A percentile compares a stretch with the other conserved stretches of the same genome.
These are phyloP conservation scores for Saturnispora halmiae DNA, from an alignment of 805 yeast genomes.

Conservation along the genomic window DNA sequence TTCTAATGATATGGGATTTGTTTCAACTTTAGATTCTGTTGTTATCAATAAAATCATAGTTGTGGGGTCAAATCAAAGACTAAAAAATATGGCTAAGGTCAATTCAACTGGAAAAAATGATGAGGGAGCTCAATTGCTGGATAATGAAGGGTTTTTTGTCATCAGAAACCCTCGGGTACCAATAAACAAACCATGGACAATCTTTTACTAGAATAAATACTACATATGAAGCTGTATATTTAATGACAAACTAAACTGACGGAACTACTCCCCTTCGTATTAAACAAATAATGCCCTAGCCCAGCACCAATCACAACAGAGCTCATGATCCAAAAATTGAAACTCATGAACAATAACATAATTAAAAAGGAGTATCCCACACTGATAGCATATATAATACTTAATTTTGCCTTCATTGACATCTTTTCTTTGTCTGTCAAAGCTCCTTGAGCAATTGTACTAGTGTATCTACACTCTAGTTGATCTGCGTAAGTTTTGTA, in stretches of 20 bases:
- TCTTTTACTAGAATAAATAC: conserved; percentile 11
- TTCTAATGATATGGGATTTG: conserved; percentile 18
- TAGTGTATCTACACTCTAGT: conserved; percentile 19
- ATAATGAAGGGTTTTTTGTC: conserved; percentile 23
- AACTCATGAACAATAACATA: conserved; percentile 42
- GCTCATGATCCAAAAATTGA: conserved; percentile 38
- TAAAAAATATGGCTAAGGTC: background rate
- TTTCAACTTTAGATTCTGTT: conserved; percentile 27
- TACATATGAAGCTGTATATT: background rate
- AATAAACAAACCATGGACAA: conserved; percentile 39
- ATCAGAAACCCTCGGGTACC: conserved; percentile 45
- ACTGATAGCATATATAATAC: conserved; percentile 32
- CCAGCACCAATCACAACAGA: conserved; percentile 36
- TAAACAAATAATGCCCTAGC: conserved; percentile 29
- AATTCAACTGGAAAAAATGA: conserved; percentile 6
- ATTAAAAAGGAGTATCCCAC: conserved; percentile 38
- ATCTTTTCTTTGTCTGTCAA: conserved; percentile 16
- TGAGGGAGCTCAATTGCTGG: background rate
- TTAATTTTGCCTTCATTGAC: conserved; percentile 21
- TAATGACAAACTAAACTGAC: conserved; percentile 25
- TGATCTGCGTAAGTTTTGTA: conserved; percentile 21
- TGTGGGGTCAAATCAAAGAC: conserved; percentile 27
- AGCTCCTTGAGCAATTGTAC: conserved; percentile 6
- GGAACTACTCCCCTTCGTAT: conserved; percentile 13
- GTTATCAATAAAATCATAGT: conserved; percentile 48